Conservation (phyloP, 345 rosid genomes). For the Combretum micranthum region DNA sequence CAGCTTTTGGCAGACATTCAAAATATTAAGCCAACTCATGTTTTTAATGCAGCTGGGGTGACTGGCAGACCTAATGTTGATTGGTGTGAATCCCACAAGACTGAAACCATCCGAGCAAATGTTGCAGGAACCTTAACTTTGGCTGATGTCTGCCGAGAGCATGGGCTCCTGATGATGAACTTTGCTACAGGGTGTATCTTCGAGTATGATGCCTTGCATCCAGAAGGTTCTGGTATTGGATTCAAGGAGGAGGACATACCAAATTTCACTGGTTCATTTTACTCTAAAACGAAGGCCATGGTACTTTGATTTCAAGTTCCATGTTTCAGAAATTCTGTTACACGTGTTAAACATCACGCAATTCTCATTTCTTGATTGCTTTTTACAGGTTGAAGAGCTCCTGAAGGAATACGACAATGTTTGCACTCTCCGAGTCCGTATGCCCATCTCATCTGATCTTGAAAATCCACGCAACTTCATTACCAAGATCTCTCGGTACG, state of each 20-base stretch:
- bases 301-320: slow-evolving; percentile 12
- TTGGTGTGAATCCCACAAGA: slow-evolving; percentile 48
- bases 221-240: slow-evolving; percentile 42
- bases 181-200: slow-evolving; percentile 48
- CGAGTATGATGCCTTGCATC: slow-evolving; percentile 38
- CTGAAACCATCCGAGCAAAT: slow-evolving; percentile 40
- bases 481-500: slow-evolving; percentile 39
- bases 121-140: slow-evolving; percentile 43
- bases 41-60: slow-evolving; percentile 47
- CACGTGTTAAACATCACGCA: background rate
- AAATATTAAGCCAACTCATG: slow-evolving; percentile 41
- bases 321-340: background rate
- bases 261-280: slow-evolving; percentile 42
- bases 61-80: slow-evolving; percentile 53
- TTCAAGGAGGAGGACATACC: slow-evolving; percentile 43
- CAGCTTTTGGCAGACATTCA: slow-evolving; percentile 34
- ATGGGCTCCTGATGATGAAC: slow-evolving; percentile 36
- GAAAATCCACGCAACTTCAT: slow-evolving; percentile 47
- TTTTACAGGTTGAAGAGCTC: slow-evolving; percentile 40
- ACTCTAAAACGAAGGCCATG: slow-evolving; percentile 49
- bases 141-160: slow-evolving; percentile 41
- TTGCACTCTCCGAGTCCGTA: slow-evolving; percentile 44
- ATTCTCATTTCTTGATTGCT: background rate
- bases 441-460: slow-evolving; percentile 48
- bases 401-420: slow-evolving; percentile 40